phyloP scores from a whole-genome alignment of 2,329 filamentous ascomycete species.

The Ophiocordyceps camponoti-rufipedis region DNA sequence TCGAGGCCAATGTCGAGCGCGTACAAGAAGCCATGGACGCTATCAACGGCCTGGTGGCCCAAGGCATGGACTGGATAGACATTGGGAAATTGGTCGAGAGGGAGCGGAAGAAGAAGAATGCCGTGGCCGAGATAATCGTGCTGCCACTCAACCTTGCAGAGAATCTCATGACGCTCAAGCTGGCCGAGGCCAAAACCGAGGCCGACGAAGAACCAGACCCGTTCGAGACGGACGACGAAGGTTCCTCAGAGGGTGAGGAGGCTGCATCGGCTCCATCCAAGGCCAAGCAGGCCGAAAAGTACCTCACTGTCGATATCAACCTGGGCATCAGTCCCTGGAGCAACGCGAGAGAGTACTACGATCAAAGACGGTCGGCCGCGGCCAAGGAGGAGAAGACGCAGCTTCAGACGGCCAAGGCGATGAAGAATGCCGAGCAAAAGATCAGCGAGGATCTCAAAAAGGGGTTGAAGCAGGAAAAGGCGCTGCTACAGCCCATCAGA shows the following conservation, averaged over 20 bases:
- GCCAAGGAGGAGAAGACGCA: conserved; percentile 78
- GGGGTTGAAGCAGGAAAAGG: conserved; percentile 80
- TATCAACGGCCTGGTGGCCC: conserved; percentile 75
- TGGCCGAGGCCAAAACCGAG: conserved; percentile 52
- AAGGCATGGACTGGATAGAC: conserved; percentile 96
- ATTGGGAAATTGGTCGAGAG: conserved; percentile 76
- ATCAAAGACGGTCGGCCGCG: conserved; percentile 67
- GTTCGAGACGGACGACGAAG: conserved; percentile 51
- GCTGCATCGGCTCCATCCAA: conserved; percentile 15
- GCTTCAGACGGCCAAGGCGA: conserved; percentile 60
- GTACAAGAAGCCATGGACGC: conserved; percentile 88
- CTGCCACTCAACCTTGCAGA: conserved; percentile 80
- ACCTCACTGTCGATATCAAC: conserved; percentile 65
- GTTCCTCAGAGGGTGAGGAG: conserved; percentile 14
- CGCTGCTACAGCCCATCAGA: conserved; percentile 64
- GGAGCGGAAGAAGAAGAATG: conserved; percentile 64
- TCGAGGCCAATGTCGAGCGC: conserved; percentile 76
- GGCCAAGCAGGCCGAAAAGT: conserved; percentile 27
- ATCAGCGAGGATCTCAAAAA: conserved; percentile 74
- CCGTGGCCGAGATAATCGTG: conserved; percentile 73
- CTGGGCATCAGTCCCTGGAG: conserved; percentile 67
- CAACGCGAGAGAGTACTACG: conserved; percentile 84
- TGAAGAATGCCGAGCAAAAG: conserved; percentile 83
- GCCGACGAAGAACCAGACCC: conserved; percentile 40
- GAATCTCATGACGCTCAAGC: conserved; percentile 64